Percentiles rank a stretch among this genome's conserved stretches.
Evolutionary conservation across 2,329 filamentous ascomycete species (phyloP).

Genomic region (Colletotrichum simmondsii): DNA sequence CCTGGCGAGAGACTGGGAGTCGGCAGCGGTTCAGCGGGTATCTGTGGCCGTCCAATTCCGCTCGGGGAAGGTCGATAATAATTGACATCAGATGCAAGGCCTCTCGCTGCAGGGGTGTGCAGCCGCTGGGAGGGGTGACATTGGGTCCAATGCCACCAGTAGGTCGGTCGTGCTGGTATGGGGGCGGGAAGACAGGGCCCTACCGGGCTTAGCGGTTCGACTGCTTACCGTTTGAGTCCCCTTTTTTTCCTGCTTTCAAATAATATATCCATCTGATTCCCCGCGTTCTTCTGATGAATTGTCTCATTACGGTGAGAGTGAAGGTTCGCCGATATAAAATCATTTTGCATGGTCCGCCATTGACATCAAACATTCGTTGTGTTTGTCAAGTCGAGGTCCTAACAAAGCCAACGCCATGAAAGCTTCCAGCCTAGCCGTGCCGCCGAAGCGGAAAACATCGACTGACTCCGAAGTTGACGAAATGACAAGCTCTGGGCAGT

Average conservation of each 20-base stretch:
- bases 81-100: slow-evolving; percentile 16
- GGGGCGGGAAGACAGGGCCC: slow-evolving; percentile 27
- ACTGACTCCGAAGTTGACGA: slow-evolving; percentile 44
- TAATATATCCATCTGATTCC: slow-evolving; percentile 21
- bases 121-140: slow-evolving; percentile 19
- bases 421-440: slow-evolving; percentile 3
- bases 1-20: background rate
- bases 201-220: slow-evolving; percentile 31
- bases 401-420: slow-evolving; percentile 9
- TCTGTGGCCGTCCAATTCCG: slow-evolving; percentile 7
- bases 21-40: slow-evolving; percentile 21
- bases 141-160: slow-evolving; percentile 23
- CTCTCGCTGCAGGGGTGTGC: slow-evolving; percentile 19
- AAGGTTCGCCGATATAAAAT: background rate
- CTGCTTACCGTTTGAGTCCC: slow-evolving; percentile 14
- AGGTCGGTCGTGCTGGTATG: slow-evolving; percentile 5
- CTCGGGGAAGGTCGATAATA: slow-evolving; percentile 1
- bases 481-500: slow-evolving; percentile 36
- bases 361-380: background rate
- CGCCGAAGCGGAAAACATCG: slow-evolving; percentile 38
- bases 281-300: slow-evolving; percentile 14
- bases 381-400: background rate
- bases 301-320: background rate
- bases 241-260: slow-evolving; percentile 24
- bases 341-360: background rate